Evolutionary conservation across 177 flowering plant genomes (phyloP), one percentile per base, ranked within the genome.

Genomic region (Vitis hybrid): DNA sequence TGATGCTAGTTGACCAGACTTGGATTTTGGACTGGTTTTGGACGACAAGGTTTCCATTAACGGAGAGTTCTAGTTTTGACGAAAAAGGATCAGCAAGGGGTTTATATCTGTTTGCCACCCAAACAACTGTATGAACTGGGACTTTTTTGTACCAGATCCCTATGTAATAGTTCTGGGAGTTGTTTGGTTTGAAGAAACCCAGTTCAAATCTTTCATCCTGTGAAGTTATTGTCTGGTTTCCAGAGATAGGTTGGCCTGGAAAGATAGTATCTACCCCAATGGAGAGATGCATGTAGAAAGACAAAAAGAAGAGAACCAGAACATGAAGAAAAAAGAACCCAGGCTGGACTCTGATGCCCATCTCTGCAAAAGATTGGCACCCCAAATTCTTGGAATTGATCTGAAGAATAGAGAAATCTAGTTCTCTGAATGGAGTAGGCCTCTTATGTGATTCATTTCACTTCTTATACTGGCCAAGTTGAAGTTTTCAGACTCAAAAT

Each of bases 201-300:
- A 57, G 59, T 57, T 57, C 59, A 57, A 57, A 57, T 57, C 19
- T 57, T 57, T 18, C 59, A 57, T 18, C 59, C 9, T 57, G 15
- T 17, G 59, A 57, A 0, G 59, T 57, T 14, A 57, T 57, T 57
- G 59, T 57, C 18, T 55, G 58, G 18, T 55, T 55, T 24, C 59
- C 59, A 57, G 59, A 57, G 59, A 57, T n/a, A 4, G 19, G 17
- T 15, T 57, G 59, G 9, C 59, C 59, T 17, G 59, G 59, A 57
- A n/a, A 57, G 20, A 57, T 57, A 4, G 19, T 57, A n/a, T 57
- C 59, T 15, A 15, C 19, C 59, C 20, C 59, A 57, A 17, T n/a
- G 59, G 59, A 57, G 20, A 17, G 10, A 57, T n/a, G 9, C 8
- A 18, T 57, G 15, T 15, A 17, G 59, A 17, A 57, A 57, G 20